Conservation (phyloP, 148 eudicot genomes). For the Vaccinium macrocarpon region DNA sequence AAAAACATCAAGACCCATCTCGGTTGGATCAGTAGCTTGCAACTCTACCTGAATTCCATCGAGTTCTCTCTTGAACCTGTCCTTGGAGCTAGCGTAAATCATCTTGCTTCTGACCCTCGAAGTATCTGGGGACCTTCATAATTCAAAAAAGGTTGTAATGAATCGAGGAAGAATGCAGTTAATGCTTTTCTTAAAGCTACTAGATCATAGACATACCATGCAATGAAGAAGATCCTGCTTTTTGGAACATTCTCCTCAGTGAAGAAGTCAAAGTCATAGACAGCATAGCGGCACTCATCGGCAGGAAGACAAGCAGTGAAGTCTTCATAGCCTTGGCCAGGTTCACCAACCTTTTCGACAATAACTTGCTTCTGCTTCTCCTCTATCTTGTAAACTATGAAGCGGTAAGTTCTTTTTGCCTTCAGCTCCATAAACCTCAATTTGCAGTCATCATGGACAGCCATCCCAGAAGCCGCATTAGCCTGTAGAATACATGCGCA, state of each 20-base stretch:
- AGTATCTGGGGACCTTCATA: constrained; percentile 27
- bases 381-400: constrained; percentile 27
- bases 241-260: constrained; percentile 26
- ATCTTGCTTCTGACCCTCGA: constrained; percentile 30
- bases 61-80: constrained; percentile 27
- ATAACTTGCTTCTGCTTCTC: constrained; percentile 29
- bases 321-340: constrained; percentile 26
- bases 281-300: constrained; percentile 30
- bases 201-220: constrained; percentile 16
- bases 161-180: background rate
- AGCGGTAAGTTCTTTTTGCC: constrained; percentile 27
- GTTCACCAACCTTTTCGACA: constrained; percentile 32
- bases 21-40: constrained; percentile 32
- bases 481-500: constrained; percentile 13
- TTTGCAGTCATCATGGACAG: constrained; percentile 33
- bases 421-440: constrained; percentile 27
- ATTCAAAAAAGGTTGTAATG: background rate
- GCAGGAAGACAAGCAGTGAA: constrained; percentile 28
- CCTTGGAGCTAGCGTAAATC: constrained; percentile 32
- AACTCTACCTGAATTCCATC: constrained; percentile 32
- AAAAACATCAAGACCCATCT: constrained; percentile 25
- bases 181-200: background rate
- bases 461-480: constrained; percentile 32
- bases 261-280: constrained; percentile 25
- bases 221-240: constrained; percentile 34